Base-by-base conservation (phyloP, 75 land plant species). In the Picea glauca region DNA sequence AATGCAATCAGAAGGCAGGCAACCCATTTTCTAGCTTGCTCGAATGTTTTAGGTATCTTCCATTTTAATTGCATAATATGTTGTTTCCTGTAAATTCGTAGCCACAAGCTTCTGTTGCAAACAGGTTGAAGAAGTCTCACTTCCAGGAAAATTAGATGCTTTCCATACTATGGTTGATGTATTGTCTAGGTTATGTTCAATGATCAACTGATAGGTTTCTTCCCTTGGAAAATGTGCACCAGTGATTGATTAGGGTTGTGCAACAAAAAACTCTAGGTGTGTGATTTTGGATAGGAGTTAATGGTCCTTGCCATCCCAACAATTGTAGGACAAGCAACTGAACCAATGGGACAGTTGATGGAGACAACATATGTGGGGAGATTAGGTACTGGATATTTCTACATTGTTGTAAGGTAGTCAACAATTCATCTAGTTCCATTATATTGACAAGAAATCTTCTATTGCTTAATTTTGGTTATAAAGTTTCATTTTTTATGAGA, bases 321-420 rank as follows among this genome's bases (percentile, higher is more conserved):
- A 58, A 72, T 95, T 62, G 72, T 86, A 58, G 89, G 88, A 38
- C 93, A 95, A 58, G 98, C 98, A 35, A 60, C 89, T 80, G 98
- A 95, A 23, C 95, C 95, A 23, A 33, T 92, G 65, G 89, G 95
- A 58, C 95, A 89, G 58, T 74, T 95, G 72, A 77, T 91, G 89
- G 98, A 95, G 85, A 93, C 98, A 56, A 93, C 95, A n/a, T 95
- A 86, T 79, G 82, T 95, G 60, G 95, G 95, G 3, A 84, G 92
- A 86, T 50, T 95, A 82, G 95, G 98, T 90, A 82, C 59, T 21
- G 35, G 8, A 46, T 67, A 3, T 31, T 58, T 76, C 72, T 78
- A 26, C 13, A 78, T 6, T 40, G 56, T 18, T 43, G 50, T 35
- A 21, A 38, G 40, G 76, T 4, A 59, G 4, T 59, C 20, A 18